Base-by-base conservation (phyloP, 2,329 filamentous ascomycete species). In the Hypoxylon sp. region DNA sequence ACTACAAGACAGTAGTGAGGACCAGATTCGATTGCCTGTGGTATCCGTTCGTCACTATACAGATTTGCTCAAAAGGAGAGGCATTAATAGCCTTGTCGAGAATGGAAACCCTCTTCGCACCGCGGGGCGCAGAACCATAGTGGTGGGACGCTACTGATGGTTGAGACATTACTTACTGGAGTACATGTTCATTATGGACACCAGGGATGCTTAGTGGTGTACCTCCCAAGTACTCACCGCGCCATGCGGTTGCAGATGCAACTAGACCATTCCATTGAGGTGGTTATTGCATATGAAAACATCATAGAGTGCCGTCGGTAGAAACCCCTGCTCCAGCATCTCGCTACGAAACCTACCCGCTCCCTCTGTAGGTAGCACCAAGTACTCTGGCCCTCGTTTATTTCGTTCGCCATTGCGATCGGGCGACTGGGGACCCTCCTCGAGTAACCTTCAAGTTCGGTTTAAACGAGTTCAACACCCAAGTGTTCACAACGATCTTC, bases 181-280 rank as follows among this genome's bases (percentile, higher is more conserved):
- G 60, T 60, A 69, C 63, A 62, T 51, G 52, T 35, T 58, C 55
- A 54, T 39, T 11, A 56, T 53, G 47, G 37, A 55, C 33, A 44
- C 47, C 50, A 57, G 37, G 56, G 35, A 54, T 39, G 22, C 44
- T 29, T 29, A 59, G 46, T 33, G n/a, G n/a, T 52, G 63, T 71
- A 67, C 69, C 42, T 53, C 17, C 37, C 9, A 60, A 24, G 60
- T 70, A 67, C 57, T 55, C 51, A 31, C 39, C 33, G n/a, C 54
- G 47, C 60, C 63, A 39, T 65, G 44, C 56, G 44, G 42, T 58
- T 63, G 63, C 69, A 70, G 58, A 65, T 67, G 64, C 69, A 71
- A 61, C 67, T 70, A 65, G 53, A 33, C 63, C 60, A 51, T 65
- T 59, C 57, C 52, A 46, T 42, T 52, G 19, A 39, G 50, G 44